These are phyloP conservation scores for Leptosphaerulina australis DNA, from an alignment of 2,329 filamentous ascomycete genomes.

Conservation along the genomic window DNA sequence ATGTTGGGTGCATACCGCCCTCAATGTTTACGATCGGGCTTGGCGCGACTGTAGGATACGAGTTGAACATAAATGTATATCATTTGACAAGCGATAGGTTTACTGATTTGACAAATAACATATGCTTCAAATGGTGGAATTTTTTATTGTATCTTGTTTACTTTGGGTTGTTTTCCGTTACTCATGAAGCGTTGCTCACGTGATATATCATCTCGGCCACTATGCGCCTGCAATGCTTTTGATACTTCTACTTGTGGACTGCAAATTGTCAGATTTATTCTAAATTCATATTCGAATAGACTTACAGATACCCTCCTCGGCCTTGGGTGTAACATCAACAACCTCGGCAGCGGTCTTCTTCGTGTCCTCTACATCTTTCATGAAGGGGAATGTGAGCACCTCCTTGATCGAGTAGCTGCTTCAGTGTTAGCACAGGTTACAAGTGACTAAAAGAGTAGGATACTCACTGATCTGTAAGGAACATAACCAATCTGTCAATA, in stretches of 20 bases:
- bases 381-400: constrained; percentile 94
- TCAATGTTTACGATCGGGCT: not conserved
- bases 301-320: constrained; percentile 64
- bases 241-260: constrained; percentile 32
- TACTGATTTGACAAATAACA: too few species aligned
- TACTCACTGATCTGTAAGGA: constrained; percentile 92
- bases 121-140: too few species aligned
- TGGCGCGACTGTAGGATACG: not conserved
- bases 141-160: not conserved
- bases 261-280: constrained; percentile 7
- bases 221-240: constrained; percentile 24
- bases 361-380: constrained; percentile 71
- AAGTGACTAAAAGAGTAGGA: too few species aligned
- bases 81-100: not conserved
- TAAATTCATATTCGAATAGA: not conserved
- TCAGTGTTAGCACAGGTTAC: too few species aligned
- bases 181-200: constrained; percentile 22
- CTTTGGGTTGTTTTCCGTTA: constrained; percentile 4
- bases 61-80: too few species aligned
- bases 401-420: constrained; percentile 90
- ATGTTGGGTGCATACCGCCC: not conserved
- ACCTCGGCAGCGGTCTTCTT: constrained; percentile 69
- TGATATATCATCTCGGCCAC: not conserved
- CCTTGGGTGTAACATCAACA: constrained; percentile 62
- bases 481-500: constrained; percentile 93